Evolutionary conservation across 306 rosid species (phyloP).

Genomic region (Amphicarpaea edgeworthii): DNA sequence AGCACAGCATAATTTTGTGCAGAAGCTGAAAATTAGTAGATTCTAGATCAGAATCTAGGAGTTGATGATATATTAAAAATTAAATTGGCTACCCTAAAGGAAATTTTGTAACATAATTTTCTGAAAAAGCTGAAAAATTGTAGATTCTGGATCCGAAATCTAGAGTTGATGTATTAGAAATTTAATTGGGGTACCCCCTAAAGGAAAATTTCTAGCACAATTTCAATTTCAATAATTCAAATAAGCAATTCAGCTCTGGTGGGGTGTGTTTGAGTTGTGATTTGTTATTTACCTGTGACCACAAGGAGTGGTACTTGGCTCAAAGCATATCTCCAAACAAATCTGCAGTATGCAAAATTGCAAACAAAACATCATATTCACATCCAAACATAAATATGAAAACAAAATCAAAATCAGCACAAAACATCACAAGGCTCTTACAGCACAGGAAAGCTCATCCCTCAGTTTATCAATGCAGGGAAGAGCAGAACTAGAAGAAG

Average conservation of each 20-base stretch:
- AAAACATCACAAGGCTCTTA: constrained; percentile 50
- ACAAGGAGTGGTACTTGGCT: constrained; percentile 97
- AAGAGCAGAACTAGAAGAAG: constrained; percentile 55
- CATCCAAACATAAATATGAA: background rate
- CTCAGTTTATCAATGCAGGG: constrained; percentile 87
- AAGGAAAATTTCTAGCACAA: background rate
- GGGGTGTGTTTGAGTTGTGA: background rate
- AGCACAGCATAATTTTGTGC: background rate
- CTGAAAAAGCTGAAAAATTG: background rate
- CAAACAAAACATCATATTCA: background rate
- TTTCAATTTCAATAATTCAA: background rate
- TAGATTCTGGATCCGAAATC: background rate
- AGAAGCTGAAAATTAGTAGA: constrained; percentile 54
- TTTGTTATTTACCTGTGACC: constrained; percentile 80
- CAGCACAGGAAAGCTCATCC: constrained; percentile 97
- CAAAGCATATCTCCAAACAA: constrained; percentile 93
- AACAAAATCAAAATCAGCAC: background rate
- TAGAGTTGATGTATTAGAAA: background rate
- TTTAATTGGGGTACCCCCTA: no score
- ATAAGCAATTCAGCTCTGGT: background rate
- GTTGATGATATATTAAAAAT: background rate
- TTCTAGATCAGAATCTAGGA: constrained; percentile 33
- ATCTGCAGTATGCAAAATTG: constrained; percentile 61
- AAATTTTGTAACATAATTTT: background rate
- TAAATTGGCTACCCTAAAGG: background rate